Conservation (phyloP, 192 early-diverging fungal species). For the Coemansia sp. region DNA sequence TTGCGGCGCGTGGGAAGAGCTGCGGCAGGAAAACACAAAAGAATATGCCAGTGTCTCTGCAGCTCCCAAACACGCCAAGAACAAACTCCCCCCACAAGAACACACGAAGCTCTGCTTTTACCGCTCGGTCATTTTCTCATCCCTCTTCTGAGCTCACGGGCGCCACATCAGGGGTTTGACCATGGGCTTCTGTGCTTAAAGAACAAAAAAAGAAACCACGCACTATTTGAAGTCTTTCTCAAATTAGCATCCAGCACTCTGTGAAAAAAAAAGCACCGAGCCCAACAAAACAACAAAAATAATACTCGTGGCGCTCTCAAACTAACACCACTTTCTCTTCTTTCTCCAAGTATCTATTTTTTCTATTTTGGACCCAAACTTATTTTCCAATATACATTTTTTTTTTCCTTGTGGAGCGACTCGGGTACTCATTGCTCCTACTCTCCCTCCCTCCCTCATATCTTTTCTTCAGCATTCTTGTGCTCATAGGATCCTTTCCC, state of each 20-base stretch:
- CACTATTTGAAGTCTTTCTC: constrained; percentile 1
- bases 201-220: neutral
- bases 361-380: constrained; percentile 5
- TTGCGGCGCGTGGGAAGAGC: constrained; percentile 1
- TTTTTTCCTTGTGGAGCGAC: neutral
- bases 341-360: constrained; percentile 1
- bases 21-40: neutral
- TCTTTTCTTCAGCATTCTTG: neutral
- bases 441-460: neutral
- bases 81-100: too few relatives aligned
- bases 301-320: neutral
- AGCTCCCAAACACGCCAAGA: neutral
- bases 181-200: neutral
- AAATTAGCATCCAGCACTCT: neutral
- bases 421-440: neutral
- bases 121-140: neutral
- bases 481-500: neutral
- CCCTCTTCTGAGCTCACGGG: neutral
- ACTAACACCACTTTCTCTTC: neutral
- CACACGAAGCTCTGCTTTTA: neutral
- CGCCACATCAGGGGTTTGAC: neutral
- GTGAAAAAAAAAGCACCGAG: neutral
- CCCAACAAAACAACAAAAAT: neutral
- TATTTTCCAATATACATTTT: neutral
- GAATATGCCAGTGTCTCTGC: neutral